A percentile compares a stretch with the other conserved stretches of the same genome.
Evolutionary conservation across 2,329 filamentous ascomycete species (phyloP).

Genomic region (Byssothecium circinans): DNA sequence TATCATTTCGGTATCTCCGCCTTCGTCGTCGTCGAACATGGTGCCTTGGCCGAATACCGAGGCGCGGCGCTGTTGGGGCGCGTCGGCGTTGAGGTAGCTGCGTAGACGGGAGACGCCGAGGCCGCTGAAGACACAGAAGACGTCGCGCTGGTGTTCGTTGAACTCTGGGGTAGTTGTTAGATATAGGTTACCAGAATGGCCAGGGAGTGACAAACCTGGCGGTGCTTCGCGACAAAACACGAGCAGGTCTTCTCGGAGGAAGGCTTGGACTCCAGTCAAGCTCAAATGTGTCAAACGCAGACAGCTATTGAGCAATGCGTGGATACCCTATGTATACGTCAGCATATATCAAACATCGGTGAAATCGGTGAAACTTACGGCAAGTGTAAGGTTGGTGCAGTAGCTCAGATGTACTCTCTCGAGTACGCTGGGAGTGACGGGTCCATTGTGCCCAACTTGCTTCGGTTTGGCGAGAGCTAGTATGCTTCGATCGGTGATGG

Average conservation of each 20-base stretch:
- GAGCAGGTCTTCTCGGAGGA: slow-evolving; percentile 81
- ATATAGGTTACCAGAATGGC: neutral
- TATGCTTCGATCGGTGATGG: slow-evolving; percentile 89
- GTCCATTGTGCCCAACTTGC: slow-evolving; percentile 55
- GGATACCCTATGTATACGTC: slow-evolving; percentile 69
- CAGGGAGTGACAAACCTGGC: slow-evolving; percentile 53
- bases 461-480: slow-evolving; percentile 76
- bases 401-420: slow-evolving; percentile 97
- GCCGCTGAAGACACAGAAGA: slow-evolving; percentile 97
- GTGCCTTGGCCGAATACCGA: slow-evolving; percentile 32
- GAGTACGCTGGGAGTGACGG: slow-evolving; percentile 65
- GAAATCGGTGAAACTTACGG: slow-evolving; percentile 57
- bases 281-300: slow-evolving; percentile 91
- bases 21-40: slow-evolving; percentile 30
- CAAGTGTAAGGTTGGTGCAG: slow-evolving; percentile 80
- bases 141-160: slow-evolving; percentile 88
- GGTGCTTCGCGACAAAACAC: slow-evolving; percentile 86
- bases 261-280: slow-evolving; percentile 89
- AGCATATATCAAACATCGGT: slow-evolving; percentile 3
- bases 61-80: slow-evolving; percentile 15
- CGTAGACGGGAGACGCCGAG: slow-evolving; percentile 77
- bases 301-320: slow-evolving; percentile 85
- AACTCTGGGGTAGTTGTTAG: slow-evolving; percentile 64
- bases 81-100: slow-evolving; percentile 68
- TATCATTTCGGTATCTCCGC: slow-evolving; percentile 39